phyloP scores from a whole-genome alignment of 78 protist species.

The Dictyostelium firmibasis region DNA sequence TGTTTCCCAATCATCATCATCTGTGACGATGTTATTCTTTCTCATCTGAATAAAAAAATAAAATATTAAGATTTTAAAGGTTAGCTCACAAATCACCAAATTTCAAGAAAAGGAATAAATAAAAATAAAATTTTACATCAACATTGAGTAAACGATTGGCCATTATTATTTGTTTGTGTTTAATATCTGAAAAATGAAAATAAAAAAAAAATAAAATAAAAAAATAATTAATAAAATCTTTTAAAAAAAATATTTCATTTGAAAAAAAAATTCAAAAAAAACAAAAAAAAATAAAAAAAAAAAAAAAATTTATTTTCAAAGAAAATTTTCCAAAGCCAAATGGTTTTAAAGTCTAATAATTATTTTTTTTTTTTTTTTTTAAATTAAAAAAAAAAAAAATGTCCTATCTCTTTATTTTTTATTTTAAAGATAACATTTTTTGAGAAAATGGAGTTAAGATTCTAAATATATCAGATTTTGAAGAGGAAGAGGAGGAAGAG shows the following conservation, averaged over 20 bases:
- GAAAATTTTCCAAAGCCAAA: neutral
- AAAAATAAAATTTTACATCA: slow-evolving; percentile 19
- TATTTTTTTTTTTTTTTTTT: neutral
- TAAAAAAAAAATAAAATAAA: neutral
- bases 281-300: neutral
- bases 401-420: neutral
- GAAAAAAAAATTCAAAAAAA: neutral
- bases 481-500: neutral
- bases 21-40: neutral
- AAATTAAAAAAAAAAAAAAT: too few relatives aligned
- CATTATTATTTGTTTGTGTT: neutral
- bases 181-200: neutral
- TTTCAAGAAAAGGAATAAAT: neutral
- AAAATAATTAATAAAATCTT: neutral
- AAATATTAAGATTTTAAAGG: too few relatives aligned
- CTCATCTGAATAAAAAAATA: neutral
- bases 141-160: slow-evolving; percentile 27
- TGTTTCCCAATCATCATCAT: slow-evolving; percentile 77
- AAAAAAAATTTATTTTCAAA: neutral
- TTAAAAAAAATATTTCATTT: neutral
- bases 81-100: too few relatives aligned
- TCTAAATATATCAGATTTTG: slow-evolving; percentile 22
- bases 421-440: slow-evolving; percentile 2
- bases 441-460: neutral
- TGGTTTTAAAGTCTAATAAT: neutral